phyloP scores from a whole-genome alignment of 1,284 basidiomycete species.

The Cystobasidiaceae sp. region DNA sequence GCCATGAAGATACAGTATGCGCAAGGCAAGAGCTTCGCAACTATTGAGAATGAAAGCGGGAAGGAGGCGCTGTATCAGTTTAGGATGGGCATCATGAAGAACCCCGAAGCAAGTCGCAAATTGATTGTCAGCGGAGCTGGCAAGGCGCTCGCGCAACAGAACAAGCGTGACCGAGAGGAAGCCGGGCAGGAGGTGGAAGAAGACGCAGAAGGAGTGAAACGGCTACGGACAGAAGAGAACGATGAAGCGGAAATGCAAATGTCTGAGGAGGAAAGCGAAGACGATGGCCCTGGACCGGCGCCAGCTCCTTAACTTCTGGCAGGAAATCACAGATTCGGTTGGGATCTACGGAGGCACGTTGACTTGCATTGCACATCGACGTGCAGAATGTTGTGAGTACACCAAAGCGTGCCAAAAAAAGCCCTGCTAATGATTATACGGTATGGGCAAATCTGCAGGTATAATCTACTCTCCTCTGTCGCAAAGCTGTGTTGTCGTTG shows the following conservation, averaged over 20 bases:
- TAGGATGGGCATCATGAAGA: constrained; percentile 38
- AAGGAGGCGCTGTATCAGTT: constrained; percentile 43
- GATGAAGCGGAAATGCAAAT: constrained; percentile 38
- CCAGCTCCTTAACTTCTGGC: neutral
- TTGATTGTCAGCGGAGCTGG: constrained; percentile 41
- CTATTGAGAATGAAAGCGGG: constrained; percentile 38
- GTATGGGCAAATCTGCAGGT: too few relatives aligned
- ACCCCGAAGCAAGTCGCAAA: constrained; percentile 32
- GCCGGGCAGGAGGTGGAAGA: constrained; percentile 34
- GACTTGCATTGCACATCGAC: too few relatives aligned
- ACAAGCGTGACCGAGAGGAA: constrained; percentile 34
- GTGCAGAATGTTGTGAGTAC: too few relatives aligned
- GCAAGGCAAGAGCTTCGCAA: constrained; percentile 39
- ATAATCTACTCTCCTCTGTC: too few relatives aligned
- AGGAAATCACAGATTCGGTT: too few relatives aligned
- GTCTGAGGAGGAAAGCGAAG: constrained; percentile 20
- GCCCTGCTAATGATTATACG: too few relatives aligned
- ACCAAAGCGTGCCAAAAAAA: too few relatives aligned
- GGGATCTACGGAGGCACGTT: too few relatives aligned
- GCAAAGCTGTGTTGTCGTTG: too few relatives aligned
- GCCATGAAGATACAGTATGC: constrained; percentile 38
- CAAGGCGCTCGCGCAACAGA: constrained; percentile 33
- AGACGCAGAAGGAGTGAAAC: constrained; percentile 34
- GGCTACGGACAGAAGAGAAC: constrained; percentile 28
- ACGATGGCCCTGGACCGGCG: constrained; percentile 6